phyloP scores from a whole-genome alignment of 2,329 filamentous ascomycete species.

The Colletotrichum somersetense region DNA sequence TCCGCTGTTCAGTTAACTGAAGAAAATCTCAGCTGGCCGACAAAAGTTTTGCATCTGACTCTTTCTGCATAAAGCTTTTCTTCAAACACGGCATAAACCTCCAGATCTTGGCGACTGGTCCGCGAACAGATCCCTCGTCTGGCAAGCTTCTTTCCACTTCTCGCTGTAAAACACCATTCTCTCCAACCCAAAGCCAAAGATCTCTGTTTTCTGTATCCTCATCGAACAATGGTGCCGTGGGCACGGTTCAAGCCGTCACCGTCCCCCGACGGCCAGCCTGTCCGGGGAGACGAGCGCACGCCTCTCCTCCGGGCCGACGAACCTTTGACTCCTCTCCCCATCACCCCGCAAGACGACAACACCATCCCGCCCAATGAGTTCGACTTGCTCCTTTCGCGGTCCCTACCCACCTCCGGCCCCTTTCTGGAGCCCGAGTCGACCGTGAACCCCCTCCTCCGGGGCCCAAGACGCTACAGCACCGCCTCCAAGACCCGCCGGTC shows the following conservation, averaged over 20 bases:
- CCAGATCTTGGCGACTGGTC: constrained; percentile 4
- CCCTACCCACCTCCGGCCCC: constrained; percentile 53
- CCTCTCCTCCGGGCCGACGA: constrained; percentile 27
- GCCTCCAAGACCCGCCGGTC: constrained; percentile 34
- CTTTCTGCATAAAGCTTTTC: not conserved
- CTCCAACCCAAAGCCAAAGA: not conserved
- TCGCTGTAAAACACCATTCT: not conserved
- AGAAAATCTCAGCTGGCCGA: not conserved
- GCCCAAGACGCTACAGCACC: constrained; percentile 48
- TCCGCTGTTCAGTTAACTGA: not conserved
- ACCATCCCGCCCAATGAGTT: constrained; percentile 53
- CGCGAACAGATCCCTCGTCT: constrained; percentile 6
- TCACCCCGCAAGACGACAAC: constrained; percentile 41
- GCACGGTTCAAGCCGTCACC: not conserved
- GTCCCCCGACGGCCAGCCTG: not conserved
- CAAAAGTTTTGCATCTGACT: not conserved
- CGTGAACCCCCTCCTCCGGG: constrained; percentile 56
- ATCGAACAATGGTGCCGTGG: constrained; percentile 14
- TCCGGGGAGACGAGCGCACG: constrained; percentile 25
- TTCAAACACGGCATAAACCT: not conserved
- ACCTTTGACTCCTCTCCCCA: constrained; percentile 35
- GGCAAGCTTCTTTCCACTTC: not conserved
- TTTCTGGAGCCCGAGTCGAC: constrained; percentile 58
- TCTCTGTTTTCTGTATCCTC: no score
- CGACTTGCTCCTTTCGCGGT: constrained; percentile 55